Evolutionary conservation across 192 early-diverging fungal genomes (phyloP).

Genomic region (Backusella macrospora): DNA sequence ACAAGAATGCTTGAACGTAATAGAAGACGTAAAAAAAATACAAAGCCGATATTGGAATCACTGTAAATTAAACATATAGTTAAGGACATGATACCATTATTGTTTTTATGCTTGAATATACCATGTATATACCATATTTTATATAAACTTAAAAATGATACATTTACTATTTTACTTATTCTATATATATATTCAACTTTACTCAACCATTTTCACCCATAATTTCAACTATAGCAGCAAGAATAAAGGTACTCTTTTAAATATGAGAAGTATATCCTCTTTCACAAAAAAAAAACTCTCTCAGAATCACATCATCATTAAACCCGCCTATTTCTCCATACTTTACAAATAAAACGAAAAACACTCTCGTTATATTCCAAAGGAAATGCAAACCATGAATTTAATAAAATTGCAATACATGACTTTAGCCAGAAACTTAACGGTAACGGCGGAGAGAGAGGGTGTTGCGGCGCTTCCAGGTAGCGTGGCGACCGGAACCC

Average conservation of each 20-base stretch:
- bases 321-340: too few species aligned
- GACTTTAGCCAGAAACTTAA: conserved; percentile 51
- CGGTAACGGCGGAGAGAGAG: conserved; percentile 93
- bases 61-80: neutral
- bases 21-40: conserved; percentile 49
- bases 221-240: too few species aligned
- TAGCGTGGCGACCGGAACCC: conserved; percentile 91
- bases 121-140: neutral
- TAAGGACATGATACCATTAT: neutral
- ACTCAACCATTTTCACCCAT: too few species aligned
- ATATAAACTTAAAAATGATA: too few species aligned
- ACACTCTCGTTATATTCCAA: neutral
- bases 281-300: too few species aligned
- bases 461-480: conserved; percentile 95
- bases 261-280: too few species aligned
- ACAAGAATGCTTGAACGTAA: conserved; percentile 47
- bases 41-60: conserved; percentile 54
- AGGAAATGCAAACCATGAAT: conserved; percentile 15
- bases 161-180: too few species aligned
- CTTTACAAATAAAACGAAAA: neutral
- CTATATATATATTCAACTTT: too few species aligned
- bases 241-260: too few species aligned
- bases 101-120: neutral
- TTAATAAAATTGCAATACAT: conserved; percentile 15
- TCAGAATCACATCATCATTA: too few species aligned